Evolutionary conservation across 257 asterid species (phyloP).

Genomic region (Euphrasia confusa): DNA sequence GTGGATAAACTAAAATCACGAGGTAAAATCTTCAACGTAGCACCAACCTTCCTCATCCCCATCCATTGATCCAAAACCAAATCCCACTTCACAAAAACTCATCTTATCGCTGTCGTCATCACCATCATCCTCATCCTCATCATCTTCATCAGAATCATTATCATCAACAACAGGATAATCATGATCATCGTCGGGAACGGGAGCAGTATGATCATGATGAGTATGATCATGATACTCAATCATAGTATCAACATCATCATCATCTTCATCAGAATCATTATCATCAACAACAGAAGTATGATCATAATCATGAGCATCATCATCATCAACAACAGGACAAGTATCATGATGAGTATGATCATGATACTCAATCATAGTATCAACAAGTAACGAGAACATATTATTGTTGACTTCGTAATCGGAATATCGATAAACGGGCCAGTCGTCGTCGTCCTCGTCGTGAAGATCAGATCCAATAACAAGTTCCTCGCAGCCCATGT

Average conservation of each 20-base stretch:
- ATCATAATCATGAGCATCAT: no score
- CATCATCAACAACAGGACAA: no score
- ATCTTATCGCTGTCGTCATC: slow-evolving; percentile 21
- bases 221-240: no score
- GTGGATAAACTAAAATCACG: background rate
- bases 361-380: no score
- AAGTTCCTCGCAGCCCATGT: no score
- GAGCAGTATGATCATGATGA: no score
- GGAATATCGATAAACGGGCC: no score
- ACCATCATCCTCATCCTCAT: background rate
- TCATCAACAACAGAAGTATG: background rate
- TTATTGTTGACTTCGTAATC: no score
- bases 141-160: background rate
- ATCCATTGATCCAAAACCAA: slow-evolving; percentile 21
- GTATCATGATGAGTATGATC: no score
- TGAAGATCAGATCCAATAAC: no score
- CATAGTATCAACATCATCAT: background rate
- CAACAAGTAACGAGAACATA: background rate
- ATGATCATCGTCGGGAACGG: no score
- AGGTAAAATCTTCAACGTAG: slow-evolving; percentile 41
- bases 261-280: background rate
- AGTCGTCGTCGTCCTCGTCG: no score
- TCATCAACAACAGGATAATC: background rate
- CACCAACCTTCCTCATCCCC: slow-evolving; percentile 77
- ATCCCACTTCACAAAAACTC: slow-evolving; percentile 21